Evolutionary conservation across 768 basidiomycete species (phyloP).

Genomic region (Phylloporus scabripes): DNA sequence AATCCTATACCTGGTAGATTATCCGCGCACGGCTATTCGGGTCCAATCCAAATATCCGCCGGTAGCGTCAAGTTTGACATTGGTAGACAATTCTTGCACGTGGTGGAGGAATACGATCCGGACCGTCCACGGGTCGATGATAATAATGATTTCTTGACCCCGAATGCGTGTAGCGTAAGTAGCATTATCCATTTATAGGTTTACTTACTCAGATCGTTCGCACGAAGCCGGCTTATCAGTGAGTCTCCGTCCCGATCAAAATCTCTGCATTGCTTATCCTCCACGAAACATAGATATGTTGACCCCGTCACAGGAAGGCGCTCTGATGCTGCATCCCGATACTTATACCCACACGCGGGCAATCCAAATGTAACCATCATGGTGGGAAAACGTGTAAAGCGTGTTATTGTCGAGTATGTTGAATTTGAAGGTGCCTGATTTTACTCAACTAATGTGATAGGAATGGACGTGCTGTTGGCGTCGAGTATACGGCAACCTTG

Average conservation of each 20-base stretch:
- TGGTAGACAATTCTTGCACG: constrained; percentile 43
- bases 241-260: background rate
- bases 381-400: constrained; percentile 31
- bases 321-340: constrained; percentile 31
- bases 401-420: constrained; percentile 34
- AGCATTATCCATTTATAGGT: background rate
- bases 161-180: constrained; percentile 23
- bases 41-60: constrained; percentile 24
- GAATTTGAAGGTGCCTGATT: background rate
- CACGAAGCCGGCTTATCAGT: constrained; percentile 16
- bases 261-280: background rate
- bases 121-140: constrained; percentile 41
- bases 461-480: constrained; percentile 32
- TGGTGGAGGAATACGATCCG: constrained; percentile 44
- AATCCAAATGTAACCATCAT: constrained; percentile 29
- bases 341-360: constrained; percentile 32
- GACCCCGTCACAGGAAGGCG: constrained; percentile 36
- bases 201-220: background rate
- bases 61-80: constrained; percentile 5
- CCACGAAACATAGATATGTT: constrained; percentile 46
- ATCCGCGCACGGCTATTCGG: constrained; percentile 32
- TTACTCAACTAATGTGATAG: constrained; percentile 12
- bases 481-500: constrained; percentile 30
- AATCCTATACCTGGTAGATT: constrained; percentile 18
- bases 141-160: constrained; percentile 37